Conservation (phyloP, 2,329 filamentous ascomycete species). For the Decorospora gaudefroyi region DNA sequence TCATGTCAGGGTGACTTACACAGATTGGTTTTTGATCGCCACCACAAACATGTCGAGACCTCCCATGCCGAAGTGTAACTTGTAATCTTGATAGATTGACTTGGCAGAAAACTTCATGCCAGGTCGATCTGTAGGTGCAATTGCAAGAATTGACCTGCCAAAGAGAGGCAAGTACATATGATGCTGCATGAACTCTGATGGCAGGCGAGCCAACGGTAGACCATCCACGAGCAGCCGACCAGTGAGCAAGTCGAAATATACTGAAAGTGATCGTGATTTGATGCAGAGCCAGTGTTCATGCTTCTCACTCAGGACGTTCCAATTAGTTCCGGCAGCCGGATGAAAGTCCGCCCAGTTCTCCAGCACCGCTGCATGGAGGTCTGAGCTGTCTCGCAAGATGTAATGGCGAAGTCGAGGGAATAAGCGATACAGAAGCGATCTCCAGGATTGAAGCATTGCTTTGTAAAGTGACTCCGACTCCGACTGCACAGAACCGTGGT, state of each 20-base stretch:
- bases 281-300: conserved; percentile 42
- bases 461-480: conserved; percentile 3
- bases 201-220: conserved; percentile 54
- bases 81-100: conserved; percentile 8
- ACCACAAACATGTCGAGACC: conserved; percentile 27
- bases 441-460: conserved; percentile 18
- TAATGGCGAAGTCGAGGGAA: conserved; percentile 2
- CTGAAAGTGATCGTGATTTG: conserved; percentile 2
- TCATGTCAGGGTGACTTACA: conserved; percentile 6
- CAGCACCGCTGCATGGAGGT: conserved; percentile 18
- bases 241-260: conserved; percentile 56
- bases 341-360: conserved; percentile 20
- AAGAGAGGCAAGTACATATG: conserved; percentile 53
- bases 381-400: conserved; percentile 3
- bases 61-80: conserved; percentile 46
- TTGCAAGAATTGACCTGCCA: conserved; percentile 47
- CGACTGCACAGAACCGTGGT: not conserved
- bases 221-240: conserved; percentile 60
- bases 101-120: conserved; percentile 52
- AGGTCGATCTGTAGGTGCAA: conserved; percentile 46
- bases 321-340: not conserved
- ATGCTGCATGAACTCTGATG: conserved; percentile 51
- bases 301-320: conserved; percentile 7
- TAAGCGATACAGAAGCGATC: conserved; percentile 15
- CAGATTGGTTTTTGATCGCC: conserved; percentile 1